Base-by-base conservation (phyloP, 225 moss, liverwort and hornwort species). In the Pleurozium schreberi region DNA sequence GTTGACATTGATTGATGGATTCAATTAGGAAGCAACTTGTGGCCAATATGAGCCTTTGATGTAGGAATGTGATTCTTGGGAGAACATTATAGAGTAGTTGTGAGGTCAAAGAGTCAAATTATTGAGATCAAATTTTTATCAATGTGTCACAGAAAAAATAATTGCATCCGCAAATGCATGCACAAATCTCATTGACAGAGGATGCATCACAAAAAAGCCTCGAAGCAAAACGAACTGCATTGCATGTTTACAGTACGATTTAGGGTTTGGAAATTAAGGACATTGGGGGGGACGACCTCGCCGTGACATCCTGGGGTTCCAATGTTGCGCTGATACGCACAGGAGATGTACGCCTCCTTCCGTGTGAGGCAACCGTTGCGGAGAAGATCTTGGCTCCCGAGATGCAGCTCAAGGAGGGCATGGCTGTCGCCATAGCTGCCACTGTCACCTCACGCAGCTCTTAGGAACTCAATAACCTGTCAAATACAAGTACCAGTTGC, bases 231-330 rank as follows among this genome's bases (percentile, higher is more conserved):
- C 42, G 7, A 55, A 49, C 22, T 23, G 15, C 21, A 40, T 22
- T 22, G 31, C 43, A 42, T 36, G 82, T 22, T 57, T 26, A 38
- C 55, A 26, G 58, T 18, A 58, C 40, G 18, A n/a, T 40, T 79
- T 58, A 17, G 70, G 47, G 60, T 38, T 69, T 38, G 19, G 23
- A 34, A 23, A 40, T 6, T 33, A 5, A 93, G 93, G 55, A 91
- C 93, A 81, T 90, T 80, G 18, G 20, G 28, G 84, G 93, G 19
- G 40, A 91, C 89, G 70, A 91, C 63, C 1, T 82, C 88, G 88
- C 87, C 19, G 67, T 36, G 3, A 23, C 71, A 34, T 89, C 85
- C 5, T 78, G 3, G 14, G 69, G 85, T 76, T 82, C 71, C 7
- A 73, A 85, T 11, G 75, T 28, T 21, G 91, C 90, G 81, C 31